Conservation (phyloP, 1,284 basidiomycete genomes). For the Malassezia dermatis region DNA sequence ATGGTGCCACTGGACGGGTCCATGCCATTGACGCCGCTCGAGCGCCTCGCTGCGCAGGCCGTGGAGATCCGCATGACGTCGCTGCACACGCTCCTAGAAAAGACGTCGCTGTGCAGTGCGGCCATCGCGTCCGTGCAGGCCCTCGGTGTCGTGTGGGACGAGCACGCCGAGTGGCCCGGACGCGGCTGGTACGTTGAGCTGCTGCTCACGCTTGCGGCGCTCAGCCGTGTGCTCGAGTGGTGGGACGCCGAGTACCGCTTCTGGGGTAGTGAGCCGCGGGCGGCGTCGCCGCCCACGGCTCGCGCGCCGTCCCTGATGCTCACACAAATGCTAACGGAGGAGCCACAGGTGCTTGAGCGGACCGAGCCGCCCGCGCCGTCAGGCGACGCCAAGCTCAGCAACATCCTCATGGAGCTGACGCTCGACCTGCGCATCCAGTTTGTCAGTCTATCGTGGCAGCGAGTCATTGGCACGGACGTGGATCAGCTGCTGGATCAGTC, state of each 20-base stretch:
- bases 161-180: conserved; percentile 94
- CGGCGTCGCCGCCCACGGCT: conserved; percentile 10
- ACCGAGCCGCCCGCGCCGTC: not conserved
- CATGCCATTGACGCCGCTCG: conserved; percentile 54
- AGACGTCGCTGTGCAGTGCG: conserved; percentile 72
- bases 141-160: conserved; percentile 89
- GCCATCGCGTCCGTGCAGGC: conserved; percentile 80
- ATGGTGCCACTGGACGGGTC: conserved; percentile 13
- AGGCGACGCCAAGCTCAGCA: conserved; percentile 3
- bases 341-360: not conserved
- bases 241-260: conserved; percentile 99
- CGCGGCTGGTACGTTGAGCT: conserved; percentile 94
- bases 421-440: conserved; percentile 75
- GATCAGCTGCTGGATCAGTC: conserved; percentile 67
- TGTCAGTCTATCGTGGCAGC: conserved; percentile 87
- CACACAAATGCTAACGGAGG: not conserved
- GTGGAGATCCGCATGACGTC: conserved; percentile 88
- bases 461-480: conserved; percentile 74
- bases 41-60: conserved; percentile 86
- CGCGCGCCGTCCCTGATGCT: not conserved
- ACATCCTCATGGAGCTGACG: conserved; percentile 73
- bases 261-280: conserved; percentile 74
- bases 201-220: conserved; percentile 78
- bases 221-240: conserved; percentile 96
- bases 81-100: conserved; percentile 68